phyloP scores from a whole-genome alignment of 352 stramenopile species.

The Pythium myriotylum region DNA sequence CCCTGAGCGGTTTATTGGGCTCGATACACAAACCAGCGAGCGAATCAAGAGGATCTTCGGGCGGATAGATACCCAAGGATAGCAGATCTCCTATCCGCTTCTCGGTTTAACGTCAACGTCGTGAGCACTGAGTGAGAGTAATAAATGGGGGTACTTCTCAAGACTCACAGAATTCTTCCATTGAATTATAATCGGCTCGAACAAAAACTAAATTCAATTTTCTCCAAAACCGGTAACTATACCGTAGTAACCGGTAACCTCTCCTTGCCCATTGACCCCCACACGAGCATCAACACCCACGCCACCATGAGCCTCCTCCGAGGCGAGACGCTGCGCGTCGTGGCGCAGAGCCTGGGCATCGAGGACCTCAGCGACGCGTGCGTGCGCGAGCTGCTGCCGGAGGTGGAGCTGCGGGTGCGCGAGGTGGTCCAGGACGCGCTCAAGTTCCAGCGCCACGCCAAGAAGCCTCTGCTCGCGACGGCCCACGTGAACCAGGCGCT shows the following conservation, averaged over 20 bases:
- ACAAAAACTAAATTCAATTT: too few relatives aligned
- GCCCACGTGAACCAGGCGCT: slow-evolving; percentile 81
- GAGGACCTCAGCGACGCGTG: slow-evolving; percentile 70
- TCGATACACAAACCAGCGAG: slow-evolving; percentile 78
- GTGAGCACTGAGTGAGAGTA: too few relatives aligned
- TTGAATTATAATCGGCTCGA: not conserved
- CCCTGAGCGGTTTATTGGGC: slow-evolving; percentile 75
- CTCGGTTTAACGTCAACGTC: too few relatives aligned
- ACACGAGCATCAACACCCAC: not conserved
- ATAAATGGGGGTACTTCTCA: too few relatives aligned
- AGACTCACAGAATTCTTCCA: too few relatives aligned
- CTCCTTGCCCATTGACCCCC: not conserved
- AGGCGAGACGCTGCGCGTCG: slow-evolving; percentile 67
- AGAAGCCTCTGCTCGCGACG: slow-evolving; percentile 55
- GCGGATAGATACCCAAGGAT: slow-evolving; percentile 44
- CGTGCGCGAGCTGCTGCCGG: slow-evolving; percentile 65
- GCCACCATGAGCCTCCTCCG: slow-evolving; percentile 74
- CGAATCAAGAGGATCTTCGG: slow-evolving; percentile 77
- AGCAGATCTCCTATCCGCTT: not conserved
- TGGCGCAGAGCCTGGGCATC: slow-evolving; percentile 75
- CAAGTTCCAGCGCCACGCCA: slow-evolving; percentile 82
- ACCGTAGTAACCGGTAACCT: not conserved
- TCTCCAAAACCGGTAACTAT: too few relatives aligned
- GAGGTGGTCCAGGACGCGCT: slow-evolving; percentile 85
- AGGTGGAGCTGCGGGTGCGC: slow-evolving; percentile 81